Percentiles rank a stretch among this genome's conserved stretches.
phyloP scores from a whole-genome alignment of 2,329 filamentous ascomycete genomes.

The Didymella pomorum region DNA sequence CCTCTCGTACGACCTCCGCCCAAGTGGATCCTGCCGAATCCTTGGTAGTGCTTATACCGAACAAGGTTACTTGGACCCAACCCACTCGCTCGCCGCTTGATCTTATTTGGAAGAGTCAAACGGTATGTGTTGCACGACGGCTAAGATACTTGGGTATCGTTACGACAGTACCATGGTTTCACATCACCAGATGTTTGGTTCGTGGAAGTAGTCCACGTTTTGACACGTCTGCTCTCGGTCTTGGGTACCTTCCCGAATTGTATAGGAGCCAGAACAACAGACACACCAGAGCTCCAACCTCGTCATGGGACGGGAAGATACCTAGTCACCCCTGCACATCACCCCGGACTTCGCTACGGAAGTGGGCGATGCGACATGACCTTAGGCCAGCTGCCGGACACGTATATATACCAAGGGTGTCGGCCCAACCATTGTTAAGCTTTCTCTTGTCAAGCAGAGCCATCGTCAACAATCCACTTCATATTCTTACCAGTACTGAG shows the following conservation, averaged over 20 bases:
- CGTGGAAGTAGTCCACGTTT: neutral
- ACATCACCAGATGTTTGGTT: neutral
- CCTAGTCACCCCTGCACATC: neutral
- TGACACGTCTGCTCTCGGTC: neutral
- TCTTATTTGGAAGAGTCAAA: neutral
- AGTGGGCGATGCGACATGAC: neutral
- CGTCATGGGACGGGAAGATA: neutral
- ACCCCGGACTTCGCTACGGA: neutral
- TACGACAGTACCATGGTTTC: neutral
- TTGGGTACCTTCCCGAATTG: neutral
- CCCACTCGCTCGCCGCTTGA: neutral
- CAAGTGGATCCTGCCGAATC: neutral
- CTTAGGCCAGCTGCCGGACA: neutral
- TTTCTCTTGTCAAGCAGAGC: neutral
- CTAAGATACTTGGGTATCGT: neutral
- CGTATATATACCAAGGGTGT: neutral
- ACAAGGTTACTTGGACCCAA: neutral
- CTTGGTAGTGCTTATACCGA: constrained; percentile 1
- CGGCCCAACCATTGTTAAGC: neutral
- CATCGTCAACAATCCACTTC: constrained; percentile 30
- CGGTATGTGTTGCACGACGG: neutral
- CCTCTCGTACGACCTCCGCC: neutral
- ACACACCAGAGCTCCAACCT: constrained; percentile 6
- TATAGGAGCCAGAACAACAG: neutral
- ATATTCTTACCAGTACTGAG: constrained; percentile 28